These are phyloP conservation scores for Chloranthus sessilifolius DNA, from an alignment of 164 flowering plant species.

Conservation along the genomic window DNA sequence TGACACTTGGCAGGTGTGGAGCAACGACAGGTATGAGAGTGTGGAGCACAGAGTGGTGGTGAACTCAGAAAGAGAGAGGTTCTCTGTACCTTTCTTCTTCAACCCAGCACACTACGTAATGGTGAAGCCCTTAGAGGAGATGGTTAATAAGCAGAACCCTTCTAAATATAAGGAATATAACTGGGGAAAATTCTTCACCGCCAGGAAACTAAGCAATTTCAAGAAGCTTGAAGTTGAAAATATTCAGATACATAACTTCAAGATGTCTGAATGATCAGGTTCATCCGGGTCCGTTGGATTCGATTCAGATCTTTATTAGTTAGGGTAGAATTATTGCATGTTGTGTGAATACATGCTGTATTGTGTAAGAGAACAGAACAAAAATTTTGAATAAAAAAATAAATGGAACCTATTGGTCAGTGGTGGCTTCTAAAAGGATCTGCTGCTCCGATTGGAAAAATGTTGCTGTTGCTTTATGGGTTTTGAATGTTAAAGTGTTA, in stretches of 20 bases:
- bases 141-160: constrained; percentile 23
- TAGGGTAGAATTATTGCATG: too few relatives aligned
- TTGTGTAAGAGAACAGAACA: too few relatives aligned
- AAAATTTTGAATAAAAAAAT: too few relatives aligned
- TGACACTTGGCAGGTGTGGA: constrained; percentile 56
- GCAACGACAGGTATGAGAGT: constrained; percentile 59
- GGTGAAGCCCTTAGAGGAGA: constrained; percentile 56
- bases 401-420: too few relatives aligned
- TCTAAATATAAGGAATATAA: constrained; percentile 32
- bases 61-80: constrained; percentile 47
- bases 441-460: too few relatives aligned
- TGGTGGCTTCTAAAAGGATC: too few relatives aligned
- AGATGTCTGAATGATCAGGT: constrained; percentile 2
- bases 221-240: constrained; percentile 42
- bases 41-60: constrained; percentile 64
- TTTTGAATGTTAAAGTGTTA: too few relatives aligned
- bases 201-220: constrained; percentile 32
- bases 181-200: constrained; percentile 36
- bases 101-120: constrained; percentile 32
- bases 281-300: background rate
- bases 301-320: too few relatives aligned
- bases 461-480: too few relatives aligned
- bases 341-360: background rate
- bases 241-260: constrained; percentile 39
- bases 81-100: constrained; percentile 60